These are phyloP conservation scores for Hebeloma cylindrosporum DNA, from an alignment of 768 basidiomycete species.

Conservation along the genomic window DNA sequence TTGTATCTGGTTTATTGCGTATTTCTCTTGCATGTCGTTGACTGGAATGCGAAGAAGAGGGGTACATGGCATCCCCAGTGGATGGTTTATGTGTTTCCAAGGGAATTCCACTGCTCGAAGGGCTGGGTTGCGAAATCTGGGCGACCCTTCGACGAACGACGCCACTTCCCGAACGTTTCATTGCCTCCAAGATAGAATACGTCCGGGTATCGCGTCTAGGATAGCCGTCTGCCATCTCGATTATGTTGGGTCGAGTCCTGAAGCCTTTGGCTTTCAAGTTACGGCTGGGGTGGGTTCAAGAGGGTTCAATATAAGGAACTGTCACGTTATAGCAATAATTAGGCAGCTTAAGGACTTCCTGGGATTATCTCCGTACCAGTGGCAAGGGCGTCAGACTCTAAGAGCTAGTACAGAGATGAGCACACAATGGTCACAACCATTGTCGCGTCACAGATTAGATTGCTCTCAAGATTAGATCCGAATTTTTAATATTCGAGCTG, in stretches of 20 bases:
- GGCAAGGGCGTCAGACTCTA: no score
- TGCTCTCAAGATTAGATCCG: neutral
- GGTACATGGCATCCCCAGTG: no score
- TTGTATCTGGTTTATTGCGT: conserved; percentile 2
- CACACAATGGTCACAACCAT: no score
- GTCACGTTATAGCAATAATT: no score
- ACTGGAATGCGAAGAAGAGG: conserved; percentile 3
- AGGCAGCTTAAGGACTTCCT: no score
- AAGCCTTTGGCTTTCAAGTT: no score
- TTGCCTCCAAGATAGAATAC: neutral
- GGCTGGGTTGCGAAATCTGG: conserved; percentile 7
- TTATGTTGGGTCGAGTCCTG: neutral
- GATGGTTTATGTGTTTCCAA: no score
- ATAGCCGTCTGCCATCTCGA: conserved; percentile 10
- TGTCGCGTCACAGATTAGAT: neutral
- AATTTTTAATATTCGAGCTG: conserved; percentile 18
- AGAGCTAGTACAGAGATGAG: no score
- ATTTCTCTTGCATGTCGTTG: conserved; percentile 2
- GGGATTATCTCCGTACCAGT: no score
- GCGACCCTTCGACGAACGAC: conserved; percentile 18
- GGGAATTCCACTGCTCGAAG: no score
- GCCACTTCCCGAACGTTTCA: conserved; percentile 15
- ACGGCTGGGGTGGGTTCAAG: no score
- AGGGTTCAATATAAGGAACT: no score
- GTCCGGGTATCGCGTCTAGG: neutral